Evolutionary conservation across 306 rosid species (phyloP), one percentile per base, ranked within the genome.

Genomic region (Corylus avellana): DNA sequence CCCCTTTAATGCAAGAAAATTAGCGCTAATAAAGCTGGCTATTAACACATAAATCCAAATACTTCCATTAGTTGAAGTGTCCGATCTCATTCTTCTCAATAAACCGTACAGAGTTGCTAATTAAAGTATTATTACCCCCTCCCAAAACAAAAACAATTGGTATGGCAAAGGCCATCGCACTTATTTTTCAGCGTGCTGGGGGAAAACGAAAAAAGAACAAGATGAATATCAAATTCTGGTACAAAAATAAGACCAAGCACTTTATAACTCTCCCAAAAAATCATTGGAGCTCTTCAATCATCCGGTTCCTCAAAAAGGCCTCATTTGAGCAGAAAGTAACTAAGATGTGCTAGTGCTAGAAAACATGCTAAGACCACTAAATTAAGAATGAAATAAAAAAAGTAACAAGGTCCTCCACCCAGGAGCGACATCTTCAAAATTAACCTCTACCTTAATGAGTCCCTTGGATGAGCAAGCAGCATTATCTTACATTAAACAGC

Each of bases 401-500:
- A 16, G 59, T 29, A 69, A 70, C 12, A 18, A 42, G 32, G 75
- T 75, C 58, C 77, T 49, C 70, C 29, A 62, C 25, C 42, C 29
- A 44, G 71, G 61, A 72, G 77, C 82, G 49, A 47, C 83, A 53
- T 54, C 79, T 83, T 62, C 44, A 76, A 74, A 72, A 63, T 46
- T 78, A 82, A 44, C 68, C 73, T 78, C 78, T 73, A 63, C 77
- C 84, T 75, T 69, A 37, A 71, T 17, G 78, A 67, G 55, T 81
- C 67, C 84, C 72, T 69, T 72, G 61, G 58, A 70, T 44, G 10
- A 80, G 74, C 61, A 14, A 64, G 79, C 56, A 50, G 69, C 71
- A 47, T 53, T 81, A 12, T 76, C 80, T 72, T 57, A 51, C 78
- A 72, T 82, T 83, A 92, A 27, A 83, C 89, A 75, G 84, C 90